phyloP scores from a whole-genome alignment of 2,329 filamentous ascomycete species.

The Fonsecaea monophora region DNA sequence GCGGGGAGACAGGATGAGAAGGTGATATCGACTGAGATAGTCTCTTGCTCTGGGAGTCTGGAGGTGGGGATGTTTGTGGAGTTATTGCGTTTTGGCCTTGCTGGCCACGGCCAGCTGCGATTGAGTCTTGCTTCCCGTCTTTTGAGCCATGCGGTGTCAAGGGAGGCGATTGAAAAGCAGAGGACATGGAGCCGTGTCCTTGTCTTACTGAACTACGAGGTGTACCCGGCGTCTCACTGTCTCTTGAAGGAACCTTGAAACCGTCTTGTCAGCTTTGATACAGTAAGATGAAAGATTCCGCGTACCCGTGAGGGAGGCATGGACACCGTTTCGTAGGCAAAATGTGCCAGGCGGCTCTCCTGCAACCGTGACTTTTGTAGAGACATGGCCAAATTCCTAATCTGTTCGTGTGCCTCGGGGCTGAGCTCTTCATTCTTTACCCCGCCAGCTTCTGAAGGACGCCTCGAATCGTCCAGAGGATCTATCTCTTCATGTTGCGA shows the following conservation, averaged over 20 bases:
- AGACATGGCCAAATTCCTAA: constrained; percentile 73
- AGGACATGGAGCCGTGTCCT: constrained; percentile 66
- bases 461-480: constrained; percentile 45
- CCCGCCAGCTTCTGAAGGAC: constrained; percentile 31
- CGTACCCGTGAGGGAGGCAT: constrained; percentile 65
- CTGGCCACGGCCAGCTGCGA: constrained; percentile 46
- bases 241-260: constrained; percentile 50
- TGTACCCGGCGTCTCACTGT: constrained; percentile 69
- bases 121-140: constrained; percentile 53
- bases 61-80: constrained; percentile 61
- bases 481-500: constrained; percentile 74
- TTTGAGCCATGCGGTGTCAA: constrained; percentile 83
- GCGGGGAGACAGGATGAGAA: constrained; percentile 49
- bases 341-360: constrained; percentile 81
- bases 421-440: constrained; percentile 42
- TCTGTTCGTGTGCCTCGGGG: constrained; percentile 64
- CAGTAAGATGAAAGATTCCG: constrained; percentile 29
- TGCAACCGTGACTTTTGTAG: constrained; percentile 79
- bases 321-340: constrained; percentile 88
- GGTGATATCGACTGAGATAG: constrained; percentile 43
- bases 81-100: constrained; percentile 53
- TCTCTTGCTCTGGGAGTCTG: constrained; percentile 46
- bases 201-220: constrained; percentile 60
- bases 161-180: constrained; percentile 83
- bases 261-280: constrained; percentile 15